A percentile compares a stretch with the other conserved stretches of the same genome.
Conservation (phyloP, 2,329 filamentous ascomycete species). For the Aspergillus vadensis region DNA sequence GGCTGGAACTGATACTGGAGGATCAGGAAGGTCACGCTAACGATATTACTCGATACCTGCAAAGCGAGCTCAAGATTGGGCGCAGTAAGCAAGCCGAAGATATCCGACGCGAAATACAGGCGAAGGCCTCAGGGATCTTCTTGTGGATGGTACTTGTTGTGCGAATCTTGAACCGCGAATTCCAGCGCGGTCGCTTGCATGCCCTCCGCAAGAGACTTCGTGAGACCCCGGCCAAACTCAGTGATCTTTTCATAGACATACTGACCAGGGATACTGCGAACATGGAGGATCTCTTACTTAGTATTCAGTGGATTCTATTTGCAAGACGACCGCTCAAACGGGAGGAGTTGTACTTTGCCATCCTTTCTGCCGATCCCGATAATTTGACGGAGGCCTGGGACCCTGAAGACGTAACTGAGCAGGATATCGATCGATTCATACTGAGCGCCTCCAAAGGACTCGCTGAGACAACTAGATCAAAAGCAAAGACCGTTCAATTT, state of each 20-base stretch:
- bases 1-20: conserved; percentile 40
- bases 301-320: conserved; percentile 57
- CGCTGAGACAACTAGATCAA: conserved; percentile 29
- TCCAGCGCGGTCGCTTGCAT: conserved; percentile 30
- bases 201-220: conserved; percentile 35
- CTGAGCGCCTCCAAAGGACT: conserved; percentile 35
- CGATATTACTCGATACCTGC: conserved; percentile 43
- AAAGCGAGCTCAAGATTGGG: conserved; percentile 30
- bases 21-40: conserved; percentile 38
- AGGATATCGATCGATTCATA: conserved; percentile 19
- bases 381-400: not conserved
- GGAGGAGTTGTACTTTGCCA: conserved; percentile 7
- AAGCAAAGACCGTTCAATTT: conserved; percentile 33
- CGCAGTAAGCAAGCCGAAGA: conserved; percentile 21
- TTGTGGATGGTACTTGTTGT: conserved; percentile 50
- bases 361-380: not conserved
- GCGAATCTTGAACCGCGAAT: conserved; percentile 47
- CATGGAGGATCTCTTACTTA: conserved; percentile 45
- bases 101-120: conserved; percentile 35
- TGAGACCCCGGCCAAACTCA: conserved; percentile 46
- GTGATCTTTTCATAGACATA: conserved; percentile 44
- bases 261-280: conserved; percentile 51
- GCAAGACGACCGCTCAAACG: conserved; percentile 29
- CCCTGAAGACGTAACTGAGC: not conserved
- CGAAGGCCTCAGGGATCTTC: conserved; percentile 48